Conservation (phyloP, 1,139 yeast genomes). For the Candida labiduridarum region DNA sequence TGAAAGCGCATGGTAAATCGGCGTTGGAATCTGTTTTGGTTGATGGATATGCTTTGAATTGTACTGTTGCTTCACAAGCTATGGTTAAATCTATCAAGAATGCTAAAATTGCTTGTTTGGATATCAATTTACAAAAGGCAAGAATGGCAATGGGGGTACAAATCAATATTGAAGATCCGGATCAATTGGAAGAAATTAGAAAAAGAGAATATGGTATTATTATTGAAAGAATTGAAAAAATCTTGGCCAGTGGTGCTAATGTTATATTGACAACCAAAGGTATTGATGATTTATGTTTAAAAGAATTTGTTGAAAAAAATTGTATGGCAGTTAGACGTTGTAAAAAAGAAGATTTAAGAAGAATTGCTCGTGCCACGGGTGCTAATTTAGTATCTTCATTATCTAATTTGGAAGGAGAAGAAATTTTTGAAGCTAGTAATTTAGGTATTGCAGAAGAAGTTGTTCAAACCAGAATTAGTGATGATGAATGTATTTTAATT, state of each 20-base stretch:
- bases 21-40: constrained; percentile 83
- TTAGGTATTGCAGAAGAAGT: constrained; percentile 94
- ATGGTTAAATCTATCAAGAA: constrained; percentile 75
- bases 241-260: constrained; percentile 92
- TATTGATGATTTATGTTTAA: constrained; percentile 93
- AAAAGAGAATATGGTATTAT: constrained; percentile 92
- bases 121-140: constrained; percentile 92
- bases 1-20: constrained; percentile 96
- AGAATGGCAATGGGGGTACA: constrained; percentile 99
- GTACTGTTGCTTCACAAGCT: constrained; percentile 97
- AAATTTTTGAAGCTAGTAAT: constrained; percentile 85
- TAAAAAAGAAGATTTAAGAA: constrained; percentile 92
- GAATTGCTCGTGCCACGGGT: constrained; percentile 98
- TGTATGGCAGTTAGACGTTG: constrained; percentile 98
- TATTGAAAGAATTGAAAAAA: constrained; percentile 83
- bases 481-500: constrained; percentile 94
- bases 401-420: constrained; percentile 97
- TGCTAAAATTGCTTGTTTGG: constrained; percentile 92
- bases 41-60: constrained; percentile 93
- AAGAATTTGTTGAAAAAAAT: constrained; percentile 93
- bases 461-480: constrained; percentile 86
- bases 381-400: constrained; percentile 86
- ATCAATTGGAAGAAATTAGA: constrained; percentile 93
- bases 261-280: constrained; percentile 97
- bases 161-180: constrained; percentile 96